These are phyloP conservation scores for Botrytis fabae DNA, from an alignment of 2,329 filamentous ascomycete species.

Conservation along the genomic window DNA sequence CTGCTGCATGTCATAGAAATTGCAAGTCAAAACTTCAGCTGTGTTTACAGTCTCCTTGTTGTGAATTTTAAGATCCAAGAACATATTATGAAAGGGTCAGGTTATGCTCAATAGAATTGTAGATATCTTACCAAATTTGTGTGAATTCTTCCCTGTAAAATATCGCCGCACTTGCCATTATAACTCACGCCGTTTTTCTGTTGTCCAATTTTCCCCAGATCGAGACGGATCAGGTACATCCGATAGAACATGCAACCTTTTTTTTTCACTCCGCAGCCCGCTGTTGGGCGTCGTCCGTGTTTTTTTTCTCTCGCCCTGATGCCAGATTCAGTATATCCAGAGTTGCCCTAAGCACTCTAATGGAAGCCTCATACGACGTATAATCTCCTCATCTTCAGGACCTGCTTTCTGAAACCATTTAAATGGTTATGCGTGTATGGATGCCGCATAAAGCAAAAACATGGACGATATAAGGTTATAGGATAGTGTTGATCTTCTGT, in stretches of 20 bases:
- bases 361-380: neutral
- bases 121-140: too few relatives aligned
- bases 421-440: neutral
- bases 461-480: neutral
- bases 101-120: too few relatives aligned
- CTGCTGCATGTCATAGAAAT: too few relatives aligned
- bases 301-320: neutral
- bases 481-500: neutral
- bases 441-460: too few relatives aligned
- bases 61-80: too few relatives aligned
- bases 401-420: neutral
- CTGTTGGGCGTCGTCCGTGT: accelerated
- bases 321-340: neutral
- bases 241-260: neutral
- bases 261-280: too few relatives aligned
- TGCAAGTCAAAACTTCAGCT: too few relatives aligned
- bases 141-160: too few relatives aligned
- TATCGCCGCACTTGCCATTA: too few relatives aligned
- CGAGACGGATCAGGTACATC: neutral
- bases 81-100: too few relatives aligned
- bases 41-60: too few relatives aligned
- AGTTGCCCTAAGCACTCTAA: neutral
- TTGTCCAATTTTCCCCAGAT: neutral
- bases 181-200: neutral
- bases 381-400: neutral